Evolutionary conservation across 148 eudicot genomes (phyloP).

Genomic region (Gaultheria prostrata): DNA sequence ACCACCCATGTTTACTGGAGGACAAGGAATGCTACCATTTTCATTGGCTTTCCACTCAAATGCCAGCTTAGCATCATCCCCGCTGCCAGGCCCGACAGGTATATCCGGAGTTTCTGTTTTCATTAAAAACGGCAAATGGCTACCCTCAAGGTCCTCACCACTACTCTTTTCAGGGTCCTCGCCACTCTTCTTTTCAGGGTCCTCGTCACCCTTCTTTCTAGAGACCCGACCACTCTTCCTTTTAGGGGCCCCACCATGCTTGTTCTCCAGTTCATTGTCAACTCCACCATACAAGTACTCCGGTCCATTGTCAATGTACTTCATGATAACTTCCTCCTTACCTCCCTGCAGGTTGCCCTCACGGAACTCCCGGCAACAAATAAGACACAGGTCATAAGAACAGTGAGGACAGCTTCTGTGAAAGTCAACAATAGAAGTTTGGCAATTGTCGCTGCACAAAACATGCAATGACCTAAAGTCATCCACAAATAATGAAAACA

Average conservation of each 20-base stretch:
- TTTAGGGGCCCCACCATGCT: not conserved
- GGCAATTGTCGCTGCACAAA: conserved; percentile 51
- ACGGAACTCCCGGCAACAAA: conserved; percentile 59
- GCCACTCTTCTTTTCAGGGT: not conserved
- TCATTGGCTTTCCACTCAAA: conserved; percentile 43
- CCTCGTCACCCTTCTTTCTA: not conserved
- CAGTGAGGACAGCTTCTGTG: conserved; percentile 52
- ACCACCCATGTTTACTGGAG: conserved; percentile 39
- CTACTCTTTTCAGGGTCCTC: not conserved
- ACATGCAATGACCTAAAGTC: conserved; percentile 12
- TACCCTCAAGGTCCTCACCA: not conserved
- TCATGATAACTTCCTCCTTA: conserved; percentile 30
- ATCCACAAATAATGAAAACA: not conserved
- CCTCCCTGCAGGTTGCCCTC: conserved; percentile 36
- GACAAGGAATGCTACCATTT: conserved; percentile 52
- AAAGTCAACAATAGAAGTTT: conserved; percentile 49
- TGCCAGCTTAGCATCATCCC: conserved; percentile 9
- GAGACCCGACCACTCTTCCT: not conserved
- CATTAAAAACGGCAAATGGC: not conserved
- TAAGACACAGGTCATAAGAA: conserved; percentile 50
- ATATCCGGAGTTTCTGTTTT: not conserved
- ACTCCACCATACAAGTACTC: conserved; percentile 36
- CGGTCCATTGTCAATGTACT: conserved; percentile 35
- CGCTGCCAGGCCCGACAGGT: conserved; percentile 9
- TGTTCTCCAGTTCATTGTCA: conserved; percentile 23